Conservation (phyloP, 768 basidiomycete genomes). For the Suillus sp. region DNA sequence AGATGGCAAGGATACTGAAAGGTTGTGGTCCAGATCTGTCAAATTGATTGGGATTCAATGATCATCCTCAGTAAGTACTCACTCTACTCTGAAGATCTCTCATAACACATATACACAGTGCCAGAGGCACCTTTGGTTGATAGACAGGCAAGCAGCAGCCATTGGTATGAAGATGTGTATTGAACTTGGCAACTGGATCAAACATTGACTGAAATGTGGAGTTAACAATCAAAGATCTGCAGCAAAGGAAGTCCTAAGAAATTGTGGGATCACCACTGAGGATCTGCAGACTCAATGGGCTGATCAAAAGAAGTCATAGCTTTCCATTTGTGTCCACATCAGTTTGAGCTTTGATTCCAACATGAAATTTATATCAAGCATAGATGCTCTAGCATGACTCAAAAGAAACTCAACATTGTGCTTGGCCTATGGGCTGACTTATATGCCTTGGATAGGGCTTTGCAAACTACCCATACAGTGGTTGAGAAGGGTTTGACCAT, state of each 20-base stretch:
- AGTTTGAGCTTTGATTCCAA: not conserved
- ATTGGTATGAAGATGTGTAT: conserved; percentile 29
- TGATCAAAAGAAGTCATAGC: not conserved
- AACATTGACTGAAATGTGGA: conserved; percentile 20
- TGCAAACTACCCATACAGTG: conserved; percentile 16
- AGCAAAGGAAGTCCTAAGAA: not conserved
- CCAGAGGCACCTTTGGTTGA: conserved; percentile 31
- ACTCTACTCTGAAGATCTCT: not conserved
- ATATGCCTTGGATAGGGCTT: conserved; percentile 26
- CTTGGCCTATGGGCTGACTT: conserved; percentile 34
- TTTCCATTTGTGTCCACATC: not conserved
- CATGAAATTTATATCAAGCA: conserved; percentile 24
- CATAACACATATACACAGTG: conserved; percentile 15
- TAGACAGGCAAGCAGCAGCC: conserved; percentile 33
- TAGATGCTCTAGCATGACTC: conserved; percentile 32
- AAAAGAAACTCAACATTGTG: conserved; percentile 37
- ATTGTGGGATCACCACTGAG: not conserved
- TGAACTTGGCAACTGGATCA: conserved; percentile 37
- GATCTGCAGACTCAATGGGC: not conserved
- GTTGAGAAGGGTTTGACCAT: conserved; percentile 12
- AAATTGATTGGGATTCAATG: conserved; percentile 39
- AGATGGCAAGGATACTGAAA: conserved; percentile 15
- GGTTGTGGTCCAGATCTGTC: conserved; percentile 37
- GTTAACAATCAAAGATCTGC: conserved; percentile 12
- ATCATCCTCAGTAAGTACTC: conserved; percentile 33